Evolutionary conservation across 108 stramenopile species (phyloP), one percentile per base, ranked within the genome.

Genomic region (Cyclotella choctawhatcheeana): DNA sequence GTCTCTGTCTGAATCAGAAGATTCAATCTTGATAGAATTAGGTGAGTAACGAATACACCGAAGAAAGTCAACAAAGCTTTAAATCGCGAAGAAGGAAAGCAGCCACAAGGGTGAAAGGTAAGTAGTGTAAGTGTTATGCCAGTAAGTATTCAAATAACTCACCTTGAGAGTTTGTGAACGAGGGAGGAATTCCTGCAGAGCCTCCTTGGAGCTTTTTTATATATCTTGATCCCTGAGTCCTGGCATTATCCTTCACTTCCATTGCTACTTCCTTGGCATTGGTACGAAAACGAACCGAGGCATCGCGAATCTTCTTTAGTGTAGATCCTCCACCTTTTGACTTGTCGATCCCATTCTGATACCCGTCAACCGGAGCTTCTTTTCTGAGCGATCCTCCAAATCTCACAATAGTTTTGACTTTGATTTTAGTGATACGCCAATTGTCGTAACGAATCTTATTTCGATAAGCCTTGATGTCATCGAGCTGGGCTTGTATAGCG

Each of bases 151-250:
- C n/a, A n/a, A n/a, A n/a, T n/a, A n/a, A n/a, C n/a, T n/a, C n/a
- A n/a, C n/a, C n/a, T 58, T 86, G 73, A 20, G 32, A 30, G 32
- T 63, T 43, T 10, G 74, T 44, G 37, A 83, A 58, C 14, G 76
- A 27, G 7, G 82, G 82, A 26, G 85, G 85, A 27, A 71, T 48
- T 44, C 50, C 48, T 17, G 71, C 71, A 30, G 32, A 65, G 25
- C 65, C 65, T 7, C 72, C 72, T 30, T 32, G 72, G 13, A 73
- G 21, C 61, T 64, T 70, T n/a, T 61, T 61, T 12, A 20, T 8
- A 60, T 43, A 70, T 43, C 69, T 61, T n/a, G 34, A 25, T 6
- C 21, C 22, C 48, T 66, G 51, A 18, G 30, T 52, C 34, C 52
- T 1, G 5, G 45, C 37, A 53, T 20, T 50, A 10, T 52, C 22